Conservation (phyloP, 495 filamentous ascomycete genomes). For the Penicillium antarcticum region DNA sequence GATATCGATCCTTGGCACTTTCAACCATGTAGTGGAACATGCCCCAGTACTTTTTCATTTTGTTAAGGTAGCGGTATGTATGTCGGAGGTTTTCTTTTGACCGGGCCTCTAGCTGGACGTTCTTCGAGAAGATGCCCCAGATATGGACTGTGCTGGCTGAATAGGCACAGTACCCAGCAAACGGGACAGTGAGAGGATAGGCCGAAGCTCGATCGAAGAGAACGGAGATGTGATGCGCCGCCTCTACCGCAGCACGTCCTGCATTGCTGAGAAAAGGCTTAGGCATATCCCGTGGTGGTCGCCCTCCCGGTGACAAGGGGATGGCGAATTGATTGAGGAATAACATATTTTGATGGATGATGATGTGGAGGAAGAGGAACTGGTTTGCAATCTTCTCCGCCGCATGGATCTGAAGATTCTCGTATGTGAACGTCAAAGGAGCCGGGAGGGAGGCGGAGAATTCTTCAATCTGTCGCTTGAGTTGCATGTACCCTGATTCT, state of each 20-base stretch:
- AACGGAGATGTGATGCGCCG: constrained; percentile 85
- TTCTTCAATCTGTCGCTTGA: constrained; percentile 68
- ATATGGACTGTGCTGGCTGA: constrained; percentile 89
- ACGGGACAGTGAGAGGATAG: constrained; percentile 82
- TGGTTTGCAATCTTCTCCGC: constrained; percentile 84
- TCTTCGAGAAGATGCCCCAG: constrained; percentile 84
- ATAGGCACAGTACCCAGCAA: constrained; percentile 93
- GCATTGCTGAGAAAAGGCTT: constrained; percentile 75
- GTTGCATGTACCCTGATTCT: constrained; percentile 67
- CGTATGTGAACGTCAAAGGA: constrained; percentile 64
- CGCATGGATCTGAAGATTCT: constrained; percentile 83
- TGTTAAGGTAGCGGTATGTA: constrained; percentile 84
- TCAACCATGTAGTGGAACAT: constrained; percentile 97
- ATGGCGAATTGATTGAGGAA: constrained; percentile 89
- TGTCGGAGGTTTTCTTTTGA: constrained; percentile 84
- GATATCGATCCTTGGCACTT: constrained; percentile 86
- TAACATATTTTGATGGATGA: constrained; percentile 81
- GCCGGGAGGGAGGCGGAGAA: constrained; percentile 69
- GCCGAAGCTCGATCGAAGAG: constrained; percentile 77
- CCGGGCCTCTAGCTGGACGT: constrained; percentile 66
- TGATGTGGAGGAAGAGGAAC: constrained; percentile 91
- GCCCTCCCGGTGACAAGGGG: constrained; percentile 62
- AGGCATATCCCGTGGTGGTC: constrained; percentile 71
- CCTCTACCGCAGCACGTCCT: constrained; percentile 71
- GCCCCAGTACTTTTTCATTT: constrained; percentile 97